These are phyloP conservation scores for Euryodendron excelsum DNA, from an alignment of 148 eudicot species.

Conservation along the genomic window DNA sequence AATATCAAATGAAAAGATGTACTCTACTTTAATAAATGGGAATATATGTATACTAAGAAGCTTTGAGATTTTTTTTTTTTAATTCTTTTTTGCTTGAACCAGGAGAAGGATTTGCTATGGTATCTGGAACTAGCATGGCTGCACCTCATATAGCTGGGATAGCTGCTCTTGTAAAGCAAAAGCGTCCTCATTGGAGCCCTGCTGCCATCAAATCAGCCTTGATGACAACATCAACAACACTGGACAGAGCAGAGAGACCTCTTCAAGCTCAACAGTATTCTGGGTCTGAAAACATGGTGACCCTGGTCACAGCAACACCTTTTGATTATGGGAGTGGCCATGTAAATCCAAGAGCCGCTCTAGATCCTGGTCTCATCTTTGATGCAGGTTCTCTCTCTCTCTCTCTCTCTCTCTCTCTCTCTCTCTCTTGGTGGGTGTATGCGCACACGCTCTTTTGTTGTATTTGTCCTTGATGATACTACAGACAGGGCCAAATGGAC, in stretches of 20 bases:
- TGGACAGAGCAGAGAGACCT: conserved; percentile 72
- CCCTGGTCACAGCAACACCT: conserved; percentile 78
- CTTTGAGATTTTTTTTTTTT: not conserved
- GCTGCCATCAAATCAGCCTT: conserved; percentile 98
- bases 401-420: not conserved
- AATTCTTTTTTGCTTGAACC: conserved; percentile 19
- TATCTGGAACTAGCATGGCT: conserved; percentile 99
- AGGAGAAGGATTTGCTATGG: conserved; percentile 98
- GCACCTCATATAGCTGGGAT: conserved; percentile 98
- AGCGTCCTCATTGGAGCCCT: conserved; percentile 94
- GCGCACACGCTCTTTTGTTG: not conserved
- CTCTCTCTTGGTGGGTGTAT: not conserved
- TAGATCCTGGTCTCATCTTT: conserved; percentile 92
- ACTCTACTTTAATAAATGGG: not conserved
- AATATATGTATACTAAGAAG: not conserved
- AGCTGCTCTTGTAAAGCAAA: conserved; percentile 94
- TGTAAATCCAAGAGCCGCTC: conserved; percentile 86
- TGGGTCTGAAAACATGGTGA: conserved; percentile 61
- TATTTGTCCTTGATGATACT: not conserved
- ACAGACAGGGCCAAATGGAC: not conserved
- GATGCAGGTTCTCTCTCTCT: conserved; percentile 64
- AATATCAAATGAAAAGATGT: not conserved
- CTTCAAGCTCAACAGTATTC: conserved; percentile 88
- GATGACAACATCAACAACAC: conserved; percentile 79
- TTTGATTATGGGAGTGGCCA: conserved; percentile 98